phyloP scores from a whole-genome alignment of 139 green algal species.

The Micractinium conductrix region DNA sequence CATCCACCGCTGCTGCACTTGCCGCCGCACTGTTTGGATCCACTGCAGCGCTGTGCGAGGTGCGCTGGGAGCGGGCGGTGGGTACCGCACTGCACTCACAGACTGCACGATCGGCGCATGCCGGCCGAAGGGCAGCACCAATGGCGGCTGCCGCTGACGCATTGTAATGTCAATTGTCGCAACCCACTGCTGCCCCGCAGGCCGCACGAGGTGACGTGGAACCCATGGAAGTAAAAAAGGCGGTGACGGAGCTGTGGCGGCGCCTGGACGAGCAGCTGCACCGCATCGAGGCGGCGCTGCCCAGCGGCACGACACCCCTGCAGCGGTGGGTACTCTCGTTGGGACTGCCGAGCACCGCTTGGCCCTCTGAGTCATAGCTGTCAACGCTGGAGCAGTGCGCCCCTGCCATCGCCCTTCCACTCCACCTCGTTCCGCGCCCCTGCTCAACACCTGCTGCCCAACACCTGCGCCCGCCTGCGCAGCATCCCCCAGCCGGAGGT shows the following conservation, averaged over 20 bases:
- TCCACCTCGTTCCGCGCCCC: no score
- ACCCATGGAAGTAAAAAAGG: not conserved
- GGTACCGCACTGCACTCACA: not conserved
- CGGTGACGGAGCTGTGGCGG: slow-evolving; percentile 31
- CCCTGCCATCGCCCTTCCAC: no score
- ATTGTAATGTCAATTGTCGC: not conserved
- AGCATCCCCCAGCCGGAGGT: slow-evolving; percentile 32
- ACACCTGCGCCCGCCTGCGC: no score
- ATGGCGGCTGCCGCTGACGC: not conserved
- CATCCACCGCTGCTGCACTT: not conserved
- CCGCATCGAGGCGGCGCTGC: slow-evolving; percentile 30
- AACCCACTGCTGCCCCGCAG: not conserved
- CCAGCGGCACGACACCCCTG: not conserved
- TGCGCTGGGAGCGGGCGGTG: not conserved
- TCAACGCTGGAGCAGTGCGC: no score
- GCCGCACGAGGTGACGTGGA: not conserved
- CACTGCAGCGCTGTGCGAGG: slow-evolving; percentile 4
- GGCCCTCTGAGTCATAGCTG: no score
- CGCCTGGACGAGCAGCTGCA: slow-evolving; percentile 44
- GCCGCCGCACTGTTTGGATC: not conserved
- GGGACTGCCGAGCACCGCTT: no score
- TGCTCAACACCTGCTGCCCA: no score
- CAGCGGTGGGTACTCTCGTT: no score
- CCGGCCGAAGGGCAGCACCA: no score
- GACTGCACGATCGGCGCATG: no score